Conservation (phyloP, 2,329 filamentous ascomycete species). For the Colletotrichum sp. region DNA sequence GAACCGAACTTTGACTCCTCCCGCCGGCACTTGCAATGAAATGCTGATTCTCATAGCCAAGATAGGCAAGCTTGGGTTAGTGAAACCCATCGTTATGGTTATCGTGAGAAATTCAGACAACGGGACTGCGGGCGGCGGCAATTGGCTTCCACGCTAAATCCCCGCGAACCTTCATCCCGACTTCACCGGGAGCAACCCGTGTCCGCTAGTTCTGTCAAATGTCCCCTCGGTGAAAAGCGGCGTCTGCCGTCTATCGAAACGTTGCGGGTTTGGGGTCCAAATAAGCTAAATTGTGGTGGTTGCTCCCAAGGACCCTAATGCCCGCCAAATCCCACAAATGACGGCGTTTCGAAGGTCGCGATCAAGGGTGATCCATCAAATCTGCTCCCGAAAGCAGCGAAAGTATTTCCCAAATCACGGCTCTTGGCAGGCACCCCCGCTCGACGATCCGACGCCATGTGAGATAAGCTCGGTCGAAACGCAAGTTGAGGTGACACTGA, state of each 20-base stretch:
- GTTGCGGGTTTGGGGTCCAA: neutral
- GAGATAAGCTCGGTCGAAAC: slow-evolving; percentile 1
- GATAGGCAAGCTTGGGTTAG: neutral
- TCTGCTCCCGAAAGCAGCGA: neutral
- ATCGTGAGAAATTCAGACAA: neutral
- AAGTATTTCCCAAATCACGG: neutral
- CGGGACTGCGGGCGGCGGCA: neutral
- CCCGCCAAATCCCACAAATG: neutral
- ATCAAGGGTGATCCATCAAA: neutral
- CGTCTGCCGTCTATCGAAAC: slow-evolving; percentile 5
- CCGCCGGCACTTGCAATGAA: neutral
- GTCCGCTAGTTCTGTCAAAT: neutral
- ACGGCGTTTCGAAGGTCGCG: neutral
- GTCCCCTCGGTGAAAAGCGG: neutral
- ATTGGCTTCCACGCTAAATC: neutral
- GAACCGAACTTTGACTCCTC: neutral
- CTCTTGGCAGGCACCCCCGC: neutral
- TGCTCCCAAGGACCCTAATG: neutral
- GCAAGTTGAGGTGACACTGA: slow-evolving; percentile 11
- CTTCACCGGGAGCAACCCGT: neutral
- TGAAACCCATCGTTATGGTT: neutral
- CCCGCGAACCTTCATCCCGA: neutral
- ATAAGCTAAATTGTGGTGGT: neutral
- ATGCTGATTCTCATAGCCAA: neutral
- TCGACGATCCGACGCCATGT: neutral